Percentiles rank a stretch among this genome's conserved stretches.
Conservation (phyloP, 2,329 filamentous ascomycete species). For the Hymenoscyphus fraxineus region DNA sequence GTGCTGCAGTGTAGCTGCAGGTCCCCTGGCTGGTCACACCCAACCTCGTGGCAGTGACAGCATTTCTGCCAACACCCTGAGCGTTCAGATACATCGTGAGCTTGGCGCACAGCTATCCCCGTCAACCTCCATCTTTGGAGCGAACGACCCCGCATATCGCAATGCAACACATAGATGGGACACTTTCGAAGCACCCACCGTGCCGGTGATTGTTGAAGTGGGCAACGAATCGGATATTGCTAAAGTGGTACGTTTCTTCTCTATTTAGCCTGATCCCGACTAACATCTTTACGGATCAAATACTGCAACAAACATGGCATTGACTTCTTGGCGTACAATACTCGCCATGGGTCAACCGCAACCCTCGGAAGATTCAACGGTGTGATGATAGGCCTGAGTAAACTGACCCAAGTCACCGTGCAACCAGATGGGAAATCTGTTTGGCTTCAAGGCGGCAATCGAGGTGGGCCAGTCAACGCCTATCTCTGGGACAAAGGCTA, state of each 20-base stretch:
- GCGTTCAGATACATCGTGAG: not conserved
- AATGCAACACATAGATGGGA: conserved; percentile 4
- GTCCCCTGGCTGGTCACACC: too few species aligned
- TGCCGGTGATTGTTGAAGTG: conserved; percentile 1
- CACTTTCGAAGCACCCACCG: not conserved
- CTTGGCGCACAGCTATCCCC: not conserved
- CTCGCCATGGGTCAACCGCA: conserved; percentile 44
- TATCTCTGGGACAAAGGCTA: conserved; percentile 9
- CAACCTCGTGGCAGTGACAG: too few species aligned
- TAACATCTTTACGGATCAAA: conserved; percentile 16
- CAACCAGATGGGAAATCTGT: conserved; percentile 26
- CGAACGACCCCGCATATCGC: not conserved
- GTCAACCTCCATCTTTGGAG: not conserved
- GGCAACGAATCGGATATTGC: conserved; percentile 1
- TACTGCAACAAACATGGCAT: conserved; percentile 11
- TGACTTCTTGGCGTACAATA: conserved; percentile 44
- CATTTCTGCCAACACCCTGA: too few species aligned
- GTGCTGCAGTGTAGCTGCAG: too few species aligned
- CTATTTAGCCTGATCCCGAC: conserved; percentile 31
- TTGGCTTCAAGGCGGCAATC: conserved; percentile 30
- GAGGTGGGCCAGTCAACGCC: not conserved
- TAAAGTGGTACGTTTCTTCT: not conserved
- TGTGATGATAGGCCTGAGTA: conserved; percentile 7
- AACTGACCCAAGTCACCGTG: conserved; percentile 29
- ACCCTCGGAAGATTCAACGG: conserved; percentile 13